phyloP scores from a whole-genome alignment of 257 asterid species.

The Petrea volubilis region DNA sequence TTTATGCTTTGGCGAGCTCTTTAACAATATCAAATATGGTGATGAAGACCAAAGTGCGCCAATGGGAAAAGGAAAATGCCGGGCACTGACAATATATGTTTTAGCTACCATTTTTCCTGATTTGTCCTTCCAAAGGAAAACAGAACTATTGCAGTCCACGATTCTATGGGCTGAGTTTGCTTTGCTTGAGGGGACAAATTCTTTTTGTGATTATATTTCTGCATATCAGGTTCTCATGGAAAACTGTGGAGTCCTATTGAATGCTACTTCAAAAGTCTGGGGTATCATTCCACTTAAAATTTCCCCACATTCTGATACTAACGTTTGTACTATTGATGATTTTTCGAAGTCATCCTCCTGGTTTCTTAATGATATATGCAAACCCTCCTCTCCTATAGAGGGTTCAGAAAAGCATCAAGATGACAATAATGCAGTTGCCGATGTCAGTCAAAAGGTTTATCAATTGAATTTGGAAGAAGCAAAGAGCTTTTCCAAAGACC shows the following conservation, averaged over 20 bases:
- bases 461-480: conserved; percentile 56
- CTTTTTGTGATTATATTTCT: conserved; percentile 73
- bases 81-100: conserved; percentile 69
- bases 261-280: conserved; percentile 49
- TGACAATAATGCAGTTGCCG: conserved; percentile 32
- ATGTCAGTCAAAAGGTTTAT: conserved; percentile 36
- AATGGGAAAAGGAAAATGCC: conserved; percentile 46
- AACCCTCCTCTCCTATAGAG: conserved; percentile 35
- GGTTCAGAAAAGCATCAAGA: conserved; percentile 38
- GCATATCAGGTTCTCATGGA: conserved; percentile 84
- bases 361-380: conserved; percentile 65
- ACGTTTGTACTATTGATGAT: conserved; percentile 40
- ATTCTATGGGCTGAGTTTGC: conserved; percentile 73
- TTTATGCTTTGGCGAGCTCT: conserved; percentile 82
- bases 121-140: conserved; percentile 62
- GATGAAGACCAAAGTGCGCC: conserved; percentile 35
- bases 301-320: conserved; percentile 44
- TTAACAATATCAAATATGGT: conserved; percentile 41
- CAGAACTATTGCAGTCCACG: conserved; percentile 56
- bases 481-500: conserved; percentile 39
- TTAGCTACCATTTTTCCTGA: conserved; percentile 75
- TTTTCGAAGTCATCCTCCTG: conserved; percentile 42
- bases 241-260: conserved; percentile 59
- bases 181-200: conserved; percentile 48
- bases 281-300: conserved; percentile 65